Evolutionary conservation across 2,329 filamentous ascomycete species (phyloP).

Genomic region (Harringtonia lauricola): DNA sequence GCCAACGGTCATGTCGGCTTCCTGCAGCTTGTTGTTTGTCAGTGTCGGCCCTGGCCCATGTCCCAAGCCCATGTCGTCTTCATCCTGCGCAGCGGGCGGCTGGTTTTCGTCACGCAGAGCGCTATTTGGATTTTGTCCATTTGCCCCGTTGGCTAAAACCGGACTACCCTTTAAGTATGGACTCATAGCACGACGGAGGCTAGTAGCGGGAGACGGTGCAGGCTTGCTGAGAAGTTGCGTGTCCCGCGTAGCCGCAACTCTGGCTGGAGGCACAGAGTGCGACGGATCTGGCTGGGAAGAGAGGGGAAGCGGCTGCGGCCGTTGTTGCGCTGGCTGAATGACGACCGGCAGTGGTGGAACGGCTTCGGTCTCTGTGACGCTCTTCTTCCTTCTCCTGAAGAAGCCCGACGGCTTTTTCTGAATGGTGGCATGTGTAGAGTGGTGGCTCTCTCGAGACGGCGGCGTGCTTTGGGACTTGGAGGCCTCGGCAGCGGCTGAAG

Average conservation of each 20-base stretch:
- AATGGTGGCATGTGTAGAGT: constrained; percentile 36
- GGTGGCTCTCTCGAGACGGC: constrained; percentile 40
- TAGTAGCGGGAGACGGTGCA: constrained; percentile 59
- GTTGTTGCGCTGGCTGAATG: constrained; percentile 4
- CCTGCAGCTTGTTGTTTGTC: constrained; percentile 7
- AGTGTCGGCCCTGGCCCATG: background rate
- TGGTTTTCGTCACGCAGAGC: background rate
- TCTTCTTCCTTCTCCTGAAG: constrained; percentile 90
- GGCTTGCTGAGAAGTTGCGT: constrained; percentile 19
- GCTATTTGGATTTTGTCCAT: background rate
- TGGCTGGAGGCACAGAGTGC: constrained; percentile 19
- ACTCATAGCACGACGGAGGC: constrained; percentile 76
- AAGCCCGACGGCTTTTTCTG: constrained; percentile 93
- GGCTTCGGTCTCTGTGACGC: constrained; percentile 51
- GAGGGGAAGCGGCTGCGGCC: constrained; percentile 4
- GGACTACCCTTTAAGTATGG: constrained; percentile 52
- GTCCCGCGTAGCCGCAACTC: constrained; percentile 22
- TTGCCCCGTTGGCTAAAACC: constrained; percentile 2
- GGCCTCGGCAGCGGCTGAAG: constrained; percentile 23
- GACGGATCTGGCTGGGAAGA: constrained; percentile 10
- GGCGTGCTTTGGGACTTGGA: constrained; percentile 35
- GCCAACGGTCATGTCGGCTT: constrained; percentile 16
- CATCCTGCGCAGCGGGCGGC: background rate
- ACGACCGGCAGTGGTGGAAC: constrained; percentile 44
- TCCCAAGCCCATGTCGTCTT: background rate